Evolutionary conservation across 306 rosid species (phyloP).

Genomic region (Glycine soja): DNA sequence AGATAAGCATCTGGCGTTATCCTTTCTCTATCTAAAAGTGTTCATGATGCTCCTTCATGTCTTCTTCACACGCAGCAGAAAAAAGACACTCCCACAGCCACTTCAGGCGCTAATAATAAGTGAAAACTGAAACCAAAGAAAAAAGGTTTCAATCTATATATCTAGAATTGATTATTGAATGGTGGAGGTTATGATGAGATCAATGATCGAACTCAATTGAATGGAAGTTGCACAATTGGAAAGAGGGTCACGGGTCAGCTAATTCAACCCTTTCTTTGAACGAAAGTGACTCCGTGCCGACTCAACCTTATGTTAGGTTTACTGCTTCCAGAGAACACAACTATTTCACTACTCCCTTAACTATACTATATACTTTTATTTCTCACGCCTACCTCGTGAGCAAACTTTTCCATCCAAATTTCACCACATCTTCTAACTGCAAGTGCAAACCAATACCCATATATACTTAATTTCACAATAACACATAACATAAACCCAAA

Average conservation of each 20-base stretch:
- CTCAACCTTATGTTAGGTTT: slow-evolving; percentile 26
- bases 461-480: no score
- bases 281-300: slow-evolving; percentile 38
- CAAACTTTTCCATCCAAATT: slow-evolving; percentile 32
- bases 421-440: slow-evolving; percentile 41
- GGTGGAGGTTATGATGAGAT: slow-evolving; percentile 12
- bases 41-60: neutral
- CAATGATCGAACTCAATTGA: neutral
- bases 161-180: neutral
- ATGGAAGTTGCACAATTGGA: neutral
- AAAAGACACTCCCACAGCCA: neutral
- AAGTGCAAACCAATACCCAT: neutral
- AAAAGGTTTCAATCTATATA: neutral
- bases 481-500: no score
- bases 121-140: neutral
- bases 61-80: neutral
- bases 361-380: slow-evolving; percentile 20
- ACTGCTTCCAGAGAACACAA: neutral
- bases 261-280: no score
- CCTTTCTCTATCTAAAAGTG: neutral
- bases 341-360: slow-evolving; percentile 1
- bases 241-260: slow-evolving; percentile 38
- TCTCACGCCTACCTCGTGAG: slow-evolving; percentile 54
- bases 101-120: neutral
- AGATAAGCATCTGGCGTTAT: no score